These are phyloP conservation scores for Teunomyces funiuensis DNA, from an alignment of 805 yeast genomes.

Conservation along the genomic window DNA sequence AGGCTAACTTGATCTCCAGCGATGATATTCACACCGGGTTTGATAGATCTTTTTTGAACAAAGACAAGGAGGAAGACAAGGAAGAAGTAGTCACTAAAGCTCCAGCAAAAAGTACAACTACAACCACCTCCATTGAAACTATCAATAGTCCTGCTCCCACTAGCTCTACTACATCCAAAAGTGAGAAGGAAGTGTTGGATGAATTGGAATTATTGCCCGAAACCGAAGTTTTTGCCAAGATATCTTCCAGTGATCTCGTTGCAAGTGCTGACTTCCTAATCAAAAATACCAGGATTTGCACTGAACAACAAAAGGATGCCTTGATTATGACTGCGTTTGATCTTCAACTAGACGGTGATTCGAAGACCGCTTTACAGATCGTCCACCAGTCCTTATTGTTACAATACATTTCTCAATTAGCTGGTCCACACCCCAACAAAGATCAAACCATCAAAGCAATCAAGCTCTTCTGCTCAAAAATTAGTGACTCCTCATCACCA, in stretches of 20 bases:
- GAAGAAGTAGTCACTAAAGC: slow-evolving; percentile 1
- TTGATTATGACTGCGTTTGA: slow-evolving; percentile 92
- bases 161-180: slow-evolving; percentile 6
- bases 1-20: slow-evolving; percentile 72
- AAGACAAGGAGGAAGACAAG: slow-evolving; percentile 33
- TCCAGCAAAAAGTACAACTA: slow-evolving; percentile 17
- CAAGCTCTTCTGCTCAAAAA: slow-evolving; percentile 64
- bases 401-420: slow-evolving; percentile 61
- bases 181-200: slow-evolving; percentile 37
- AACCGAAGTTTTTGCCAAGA: slow-evolving; percentile 63
- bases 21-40: slow-evolving; percentile 93
- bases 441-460: slow-evolving; percentile 45
- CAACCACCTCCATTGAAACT: slow-evolving; percentile 26
- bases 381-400: slow-evolving; percentile 78
- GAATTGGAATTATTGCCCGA: slow-evolving; percentile 59
- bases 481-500: slow-evolving; percentile 52
- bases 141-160: slow-evolving; percentile 17
- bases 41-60: slow-evolving; percentile 79
- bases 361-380: slow-evolving; percentile 55
- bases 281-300: slow-evolving; percentile 65
- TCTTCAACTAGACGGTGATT: slow-evolving; percentile 63
- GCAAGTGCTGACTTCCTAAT: slow-evolving; percentile 53
- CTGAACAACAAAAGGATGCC: slow-evolving; percentile 86
- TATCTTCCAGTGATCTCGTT: slow-evolving; percentile 49
- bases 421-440: slow-evolving; percentile 30